Evolutionary conservation across 129 eudicot genomes (phyloP), one percentile per base, ranked within the genome.

Genomic region (Tagetes erecta): DNA sequence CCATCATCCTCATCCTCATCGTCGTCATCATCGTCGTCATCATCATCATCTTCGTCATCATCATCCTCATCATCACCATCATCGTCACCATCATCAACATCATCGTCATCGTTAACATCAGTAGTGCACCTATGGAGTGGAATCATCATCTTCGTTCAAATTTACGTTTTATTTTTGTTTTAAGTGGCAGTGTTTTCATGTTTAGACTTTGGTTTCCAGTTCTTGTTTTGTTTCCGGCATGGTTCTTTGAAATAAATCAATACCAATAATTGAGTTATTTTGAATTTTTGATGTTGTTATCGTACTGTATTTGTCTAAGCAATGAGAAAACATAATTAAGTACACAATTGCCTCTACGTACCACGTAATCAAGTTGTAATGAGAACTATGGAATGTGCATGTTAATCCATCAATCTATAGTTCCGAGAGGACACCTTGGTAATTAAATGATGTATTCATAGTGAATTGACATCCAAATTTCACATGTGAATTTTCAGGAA

Each of bases 71-170:
- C 49, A 1, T 44, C 49, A 44, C 8, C 2, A 7, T 44, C 47
- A 44, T 10, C 60, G 6, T 20, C 35, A 27, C 20, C 60, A 50
- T 11, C 56, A 50, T 50, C 56, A 3, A 3, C 56, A 50, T 50
- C 51, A 1, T 9, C 56, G 20, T 11, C 52, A 10, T 2, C 4
- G 11, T 47, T n/a, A 47, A 9, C 52, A 14, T 52, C 58, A 57
- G 5, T 57, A 8, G 37, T 57, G 31, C 37, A 33, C 6, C 37
- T 30, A 57, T 57, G 64, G 64, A 30, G 64, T 57, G 64, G 64
- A 57, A 57, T 57, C 13, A 56, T 56, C 63, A 31, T 57, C 64
- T 57, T 57, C 3, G 13, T 57, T 57, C 64, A 57, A 57, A 8
- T 57, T 57, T 57, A 30, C 8, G 31, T 57, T 57, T 30, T 57